phyloP scores from a whole-genome alignment of 768 basidiomycete genomes.

The Coprinopsis sp. region DNA sequence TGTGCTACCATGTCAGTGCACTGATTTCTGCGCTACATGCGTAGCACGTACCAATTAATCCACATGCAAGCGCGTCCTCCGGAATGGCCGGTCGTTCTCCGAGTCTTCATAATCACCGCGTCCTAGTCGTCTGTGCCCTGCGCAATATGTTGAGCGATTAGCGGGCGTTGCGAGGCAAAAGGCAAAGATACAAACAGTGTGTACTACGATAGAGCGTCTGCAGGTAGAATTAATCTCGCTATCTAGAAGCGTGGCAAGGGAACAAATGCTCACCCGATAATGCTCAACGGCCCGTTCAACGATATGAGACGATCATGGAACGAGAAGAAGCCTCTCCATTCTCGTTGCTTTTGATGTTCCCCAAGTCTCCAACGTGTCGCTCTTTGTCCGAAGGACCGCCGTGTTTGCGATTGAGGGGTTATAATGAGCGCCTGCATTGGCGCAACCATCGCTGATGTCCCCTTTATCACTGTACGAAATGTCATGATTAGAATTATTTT shows the following conservation, averaged over 20 bases:
- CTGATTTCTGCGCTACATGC: too few species aligned
- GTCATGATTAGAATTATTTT: neutral
- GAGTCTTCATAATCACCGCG: constrained; percentile 62
- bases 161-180: constrained; percentile 2
- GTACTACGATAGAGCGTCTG: constrained; percentile 71
- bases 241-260: neutral
- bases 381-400: constrained; percentile 51
- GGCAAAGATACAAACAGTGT: constrained; percentile 39
- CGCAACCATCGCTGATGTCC: constrained; percentile 61
- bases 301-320: constrained; percentile 59
- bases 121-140: constrained; percentile 82
- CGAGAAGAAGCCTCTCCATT: constrained; percentile 52
- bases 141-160: constrained; percentile 3
- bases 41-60: constrained; percentile 57
- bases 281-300: constrained; percentile 61
- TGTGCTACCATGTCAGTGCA: too few species aligned
- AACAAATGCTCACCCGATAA: constrained; percentile 52
- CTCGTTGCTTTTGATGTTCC: constrained; percentile 64
- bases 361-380: constrained; percentile 74
- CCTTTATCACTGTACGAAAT: constrained; percentile 38
- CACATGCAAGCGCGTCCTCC: constrained; percentile 75
- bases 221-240: constrained; percentile 4
- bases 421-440: constrained; percentile 71
- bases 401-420: constrained; percentile 65
- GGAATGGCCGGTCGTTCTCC: constrained; percentile 74